Percentiles rank a stretch among this genome's conserved stretches.
Conservation (phyloP, 2,329 filamentous ascomycete genomes). For the Acephala macrosclerotiorum region DNA sequence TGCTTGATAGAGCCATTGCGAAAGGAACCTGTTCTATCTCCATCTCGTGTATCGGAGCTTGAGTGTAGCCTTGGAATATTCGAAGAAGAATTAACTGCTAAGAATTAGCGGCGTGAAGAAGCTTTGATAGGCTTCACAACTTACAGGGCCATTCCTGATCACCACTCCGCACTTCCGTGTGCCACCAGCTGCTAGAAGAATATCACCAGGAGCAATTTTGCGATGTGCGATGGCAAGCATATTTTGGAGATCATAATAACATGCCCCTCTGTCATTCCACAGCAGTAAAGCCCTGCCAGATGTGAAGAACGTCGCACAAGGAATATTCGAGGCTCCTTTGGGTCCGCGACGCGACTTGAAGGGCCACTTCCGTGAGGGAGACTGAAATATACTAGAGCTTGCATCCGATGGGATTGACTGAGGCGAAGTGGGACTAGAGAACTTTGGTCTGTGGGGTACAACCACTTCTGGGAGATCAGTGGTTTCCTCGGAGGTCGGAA, state of each 20-base stretch:
- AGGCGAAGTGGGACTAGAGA: slow-evolving; percentile 2
- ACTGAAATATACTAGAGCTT: slow-evolving; percentile 16
- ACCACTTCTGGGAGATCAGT: slow-evolving; percentile 23
- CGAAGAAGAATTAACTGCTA: slow-evolving; percentile 18
- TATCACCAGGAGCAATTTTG: slow-evolving; percentile 13
- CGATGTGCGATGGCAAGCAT: slow-evolving; percentile 11
- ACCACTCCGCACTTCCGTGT: slow-evolving; percentile 14
- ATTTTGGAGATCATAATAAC: slow-evolving; percentile 19
- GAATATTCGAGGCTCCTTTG: slow-evolving; percentile 8
- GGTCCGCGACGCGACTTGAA: slow-evolving; percentile 17
- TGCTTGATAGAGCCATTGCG: slow-evolving; percentile 20
- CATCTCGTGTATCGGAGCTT: slow-evolving; percentile 17
- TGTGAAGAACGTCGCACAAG: slow-evolving; percentile 21
- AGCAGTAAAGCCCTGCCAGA: slow-evolving; percentile 21
- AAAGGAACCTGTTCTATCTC: slow-evolving; percentile 23
- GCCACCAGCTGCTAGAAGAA: slow-evolving; percentile 18
- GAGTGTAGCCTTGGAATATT: slow-evolving; percentile 8
- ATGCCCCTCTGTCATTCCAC: slow-evolving; percentile 24
- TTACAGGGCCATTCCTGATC: slow-evolving; percentile 14
- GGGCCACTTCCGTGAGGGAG: slow-evolving; percentile 1
- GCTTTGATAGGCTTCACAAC: slow-evolving; percentile 3
- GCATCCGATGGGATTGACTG: slow-evolving; percentile 13
- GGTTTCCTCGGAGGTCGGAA: slow-evolving; percentile 14
- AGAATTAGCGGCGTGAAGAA: background rate
- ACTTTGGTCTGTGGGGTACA: slow-evolving; percentile 3